Evolutionary conservation across 768 basidiomycete species (phyloP).

Genomic region (Lentinula detonsa): DNA sequence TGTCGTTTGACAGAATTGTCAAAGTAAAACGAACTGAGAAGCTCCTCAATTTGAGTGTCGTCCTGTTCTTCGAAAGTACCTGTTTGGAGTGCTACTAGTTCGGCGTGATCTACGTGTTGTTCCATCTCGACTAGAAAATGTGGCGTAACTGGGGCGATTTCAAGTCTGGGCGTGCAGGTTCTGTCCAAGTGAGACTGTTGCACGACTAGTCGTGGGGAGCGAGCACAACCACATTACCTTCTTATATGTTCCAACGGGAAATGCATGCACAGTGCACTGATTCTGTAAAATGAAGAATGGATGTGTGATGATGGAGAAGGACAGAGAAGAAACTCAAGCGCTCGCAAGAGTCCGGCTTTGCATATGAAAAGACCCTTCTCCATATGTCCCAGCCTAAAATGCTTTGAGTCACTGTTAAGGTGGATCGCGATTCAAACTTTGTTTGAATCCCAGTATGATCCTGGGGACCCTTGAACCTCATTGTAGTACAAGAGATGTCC

Average conservation of each 20-base stretch:
- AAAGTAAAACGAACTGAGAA: constrained; percentile 6
- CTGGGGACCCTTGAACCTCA: neutral
- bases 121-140: neutral
- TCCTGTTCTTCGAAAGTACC: neutral
- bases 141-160: neutral
- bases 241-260: neutral
- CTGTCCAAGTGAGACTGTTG: neutral
- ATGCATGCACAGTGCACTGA: neutral
- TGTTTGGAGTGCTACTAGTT: neutral
- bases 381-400: neutral
- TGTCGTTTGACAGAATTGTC: neutral
- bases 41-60: constrained; percentile 3
- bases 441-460: neutral
- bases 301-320: neutral
- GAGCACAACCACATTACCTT: neutral
- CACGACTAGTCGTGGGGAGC: neutral
- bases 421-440: neutral
- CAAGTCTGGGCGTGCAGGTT: neutral
- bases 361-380: neutral
- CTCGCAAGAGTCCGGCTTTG: neutral
- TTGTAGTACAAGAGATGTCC: neutral
- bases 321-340: neutral
- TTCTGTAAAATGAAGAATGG: neutral
- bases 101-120: neutral
- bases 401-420: neutral